Percentiles rank a stretch among this genome's conserved stretches.
Conservation (phyloP, 2,329 filamentous ascomycete genomes). For the Epichloe sp. region DNA sequence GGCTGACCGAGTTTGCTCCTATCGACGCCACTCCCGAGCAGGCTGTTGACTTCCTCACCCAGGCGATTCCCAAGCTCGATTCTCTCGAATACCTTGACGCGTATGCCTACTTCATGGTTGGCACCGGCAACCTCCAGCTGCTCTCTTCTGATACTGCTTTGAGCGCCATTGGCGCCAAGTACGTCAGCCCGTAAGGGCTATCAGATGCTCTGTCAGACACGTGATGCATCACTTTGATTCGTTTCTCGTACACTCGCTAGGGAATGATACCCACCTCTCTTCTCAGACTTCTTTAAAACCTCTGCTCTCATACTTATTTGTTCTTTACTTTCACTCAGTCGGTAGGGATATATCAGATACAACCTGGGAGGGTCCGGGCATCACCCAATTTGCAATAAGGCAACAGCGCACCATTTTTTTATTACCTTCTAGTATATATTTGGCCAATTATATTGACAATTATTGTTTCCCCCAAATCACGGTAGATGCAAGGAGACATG, state of each 20-base stretch:
- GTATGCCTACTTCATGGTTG: constrained; percentile 46
- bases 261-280: constrained; percentile 13
- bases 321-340: background rate
- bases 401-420: constrained; percentile 2
- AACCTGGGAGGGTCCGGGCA: background rate
- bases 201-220: background rate
- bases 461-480: background rate
- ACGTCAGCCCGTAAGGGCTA: constrained; percentile 24
- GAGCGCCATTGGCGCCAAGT: constrained; percentile 35
- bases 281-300: background rate
- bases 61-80: constrained; percentile 36
- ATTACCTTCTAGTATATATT: constrained; percentile 18
- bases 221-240: constrained; percentile 9
- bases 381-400: background rate
- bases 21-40: constrained; percentile 26
- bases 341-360: background rate
- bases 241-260: constrained; percentile 26
- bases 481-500: background rate
- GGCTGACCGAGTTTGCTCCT: constrained; percentile 53
- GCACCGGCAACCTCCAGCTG: constrained; percentile 22
- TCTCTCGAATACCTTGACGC: constrained; percentile 36
- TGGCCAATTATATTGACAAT: constrained; percentile 7
- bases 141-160: constrained; percentile 26
- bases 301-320: no score
- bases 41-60: constrained; percentile 34